These are phyloP conservation scores for Microdochium nivale DNA, from an alignment of 2,329 filamentous ascomycete species.

Conservation along the genomic window DNA sequence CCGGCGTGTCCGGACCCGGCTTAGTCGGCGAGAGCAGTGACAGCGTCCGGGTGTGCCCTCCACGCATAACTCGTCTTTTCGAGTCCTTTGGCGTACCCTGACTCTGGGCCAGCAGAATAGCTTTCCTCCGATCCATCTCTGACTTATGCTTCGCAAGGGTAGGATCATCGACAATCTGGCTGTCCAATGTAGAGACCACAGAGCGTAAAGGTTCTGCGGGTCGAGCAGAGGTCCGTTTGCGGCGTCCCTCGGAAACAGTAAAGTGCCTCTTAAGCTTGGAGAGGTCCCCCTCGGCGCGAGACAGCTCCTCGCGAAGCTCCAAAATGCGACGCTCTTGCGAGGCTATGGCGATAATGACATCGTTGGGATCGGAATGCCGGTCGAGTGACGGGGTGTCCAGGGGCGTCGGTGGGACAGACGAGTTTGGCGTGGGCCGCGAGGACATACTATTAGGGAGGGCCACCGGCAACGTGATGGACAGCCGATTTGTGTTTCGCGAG, in stretches of 20 bases:
- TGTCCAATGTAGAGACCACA: constrained; percentile 9
- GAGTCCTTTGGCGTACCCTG: constrained; percentile 28
- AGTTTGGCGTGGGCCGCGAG: constrained; percentile 40
- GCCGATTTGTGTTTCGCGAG: constrained; percentile 46
- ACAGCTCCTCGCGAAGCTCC: constrained; percentile 85
- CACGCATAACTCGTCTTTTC: constrained; percentile 61
- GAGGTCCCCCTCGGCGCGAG: constrained; percentile 71
- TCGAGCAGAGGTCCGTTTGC: constrained; percentile 61
- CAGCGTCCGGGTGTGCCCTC: constrained; percentile 53
- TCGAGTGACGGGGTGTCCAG: constrained; percentile 31
- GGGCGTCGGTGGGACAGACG: constrained; percentile 41
- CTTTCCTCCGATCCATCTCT: constrained; percentile 68
- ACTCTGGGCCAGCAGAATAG: constrained; percentile 46
- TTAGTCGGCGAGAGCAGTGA: constrained; percentile 72
- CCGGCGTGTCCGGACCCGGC: constrained; percentile 30
- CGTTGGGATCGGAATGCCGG: constrained; percentile 46
- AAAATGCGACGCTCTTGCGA: constrained; percentile 85
- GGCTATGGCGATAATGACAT: constrained; percentile 82
- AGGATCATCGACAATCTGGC: constrained; percentile 28
- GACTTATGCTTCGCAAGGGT: constrained; percentile 29
- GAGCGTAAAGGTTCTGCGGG: constrained; percentile 49
- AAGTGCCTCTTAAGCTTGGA: constrained; percentile 74
- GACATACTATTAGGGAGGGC: constrained; percentile 42
- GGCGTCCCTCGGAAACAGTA: constrained; percentile 66
- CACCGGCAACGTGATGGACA: constrained; percentile 55